Percentiles rank a stretch among this genome's conserved stretches.
phyloP scores from a whole-genome alignment of 768 basidiomycete species.

The Zangia roseola region DNA sequence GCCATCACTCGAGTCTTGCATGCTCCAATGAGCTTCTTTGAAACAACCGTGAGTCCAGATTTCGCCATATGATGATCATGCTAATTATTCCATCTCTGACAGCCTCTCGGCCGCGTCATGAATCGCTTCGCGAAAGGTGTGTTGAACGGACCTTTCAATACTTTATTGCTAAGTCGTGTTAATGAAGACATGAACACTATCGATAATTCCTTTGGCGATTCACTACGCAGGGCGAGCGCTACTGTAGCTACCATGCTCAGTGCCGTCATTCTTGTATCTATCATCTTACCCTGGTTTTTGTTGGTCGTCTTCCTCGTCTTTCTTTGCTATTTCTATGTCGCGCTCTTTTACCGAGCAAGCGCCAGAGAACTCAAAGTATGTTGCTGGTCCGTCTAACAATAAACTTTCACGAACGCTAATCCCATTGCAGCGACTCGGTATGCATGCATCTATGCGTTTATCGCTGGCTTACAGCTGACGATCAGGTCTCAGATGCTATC shows the following conservation, averaged over 20 bases:
- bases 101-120: constrained; percentile 85
- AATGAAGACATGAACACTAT: constrained; percentile 69
- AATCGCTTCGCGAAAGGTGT: constrained; percentile 84
- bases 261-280: constrained; percentile 74
- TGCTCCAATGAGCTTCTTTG: constrained; percentile 90
- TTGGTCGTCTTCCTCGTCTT: constrained; percentile 64
- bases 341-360: constrained; percentile 80
- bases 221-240: constrained; percentile 67
- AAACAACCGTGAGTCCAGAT: constrained; percentile 70
- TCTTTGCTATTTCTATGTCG: constrained; percentile 65
- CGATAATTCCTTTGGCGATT: constrained; percentile 74
- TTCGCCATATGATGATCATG: too few relatives aligned
- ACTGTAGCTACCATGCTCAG: constrained; percentile 69
- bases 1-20: constrained; percentile 72
- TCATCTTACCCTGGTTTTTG: constrained; percentile 82
- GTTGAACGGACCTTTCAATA: neutral
- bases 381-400: neutral
- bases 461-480: neutral
- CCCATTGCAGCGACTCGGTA: constrained; percentile 52
- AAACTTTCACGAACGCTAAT: constrained; percentile 1
- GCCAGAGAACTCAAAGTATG: constrained; percentile 82
- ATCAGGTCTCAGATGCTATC: constrained; percentile 59
- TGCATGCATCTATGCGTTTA: neutral
- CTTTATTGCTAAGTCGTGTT: neutral
- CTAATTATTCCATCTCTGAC: constrained; percentile 3